These are phyloP conservation scores for Decorospora gaudefroyi DNA, from an alignment of 2,329 filamentous ascomycete species.

Conservation along the genomic window DNA sequence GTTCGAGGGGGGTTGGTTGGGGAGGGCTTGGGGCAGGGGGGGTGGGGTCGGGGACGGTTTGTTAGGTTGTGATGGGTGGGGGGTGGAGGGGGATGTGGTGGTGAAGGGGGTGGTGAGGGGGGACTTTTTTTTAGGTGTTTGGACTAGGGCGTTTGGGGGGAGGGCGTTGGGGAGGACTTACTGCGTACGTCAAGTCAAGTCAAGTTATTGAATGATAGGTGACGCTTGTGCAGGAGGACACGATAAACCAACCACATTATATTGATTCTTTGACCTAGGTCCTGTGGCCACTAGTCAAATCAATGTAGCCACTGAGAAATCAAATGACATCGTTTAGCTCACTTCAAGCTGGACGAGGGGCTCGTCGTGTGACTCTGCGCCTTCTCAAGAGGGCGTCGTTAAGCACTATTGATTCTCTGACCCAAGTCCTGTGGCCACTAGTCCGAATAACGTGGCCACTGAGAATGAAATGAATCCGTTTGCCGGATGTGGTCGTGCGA, in stretches of 20 bases:
- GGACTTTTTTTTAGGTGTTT: background rate
- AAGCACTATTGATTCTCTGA: too few relatives aligned
- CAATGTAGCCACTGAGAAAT: too few relatives aligned
- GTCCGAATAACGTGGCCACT: too few relatives aligned
- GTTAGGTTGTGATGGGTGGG: background rate
- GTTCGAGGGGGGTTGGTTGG: background rate
- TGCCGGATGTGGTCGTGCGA: constrained; percentile 4
- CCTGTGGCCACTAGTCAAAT: too few relatives aligned
- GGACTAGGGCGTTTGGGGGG: background rate
- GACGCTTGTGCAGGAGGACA: background rate
- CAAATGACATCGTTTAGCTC: too few relatives aligned
- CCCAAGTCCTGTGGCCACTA: too few relatives aligned
- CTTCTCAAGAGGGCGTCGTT: background rate
- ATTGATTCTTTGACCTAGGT: too few relatives aligned
- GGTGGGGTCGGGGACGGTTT: constrained; percentile 3
- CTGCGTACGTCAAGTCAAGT: too few relatives aligned
- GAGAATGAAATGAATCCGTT: too few relatives aligned
- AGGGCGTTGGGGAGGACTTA: background rate
- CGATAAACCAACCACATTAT: too few relatives aligned
- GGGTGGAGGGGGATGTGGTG: background rate
- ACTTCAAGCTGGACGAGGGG: background rate
- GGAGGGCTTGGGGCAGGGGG: background rate
- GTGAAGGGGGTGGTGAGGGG: background rate
- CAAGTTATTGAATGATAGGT: too few relatives aligned
- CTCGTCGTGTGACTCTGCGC: constrained; percentile 3